Evolutionary conservation across 2,329 filamentous ascomycete genomes (phyloP), one percentile per base, ranked within the genome.

Genomic region (Neonectria coccinea): DNA sequence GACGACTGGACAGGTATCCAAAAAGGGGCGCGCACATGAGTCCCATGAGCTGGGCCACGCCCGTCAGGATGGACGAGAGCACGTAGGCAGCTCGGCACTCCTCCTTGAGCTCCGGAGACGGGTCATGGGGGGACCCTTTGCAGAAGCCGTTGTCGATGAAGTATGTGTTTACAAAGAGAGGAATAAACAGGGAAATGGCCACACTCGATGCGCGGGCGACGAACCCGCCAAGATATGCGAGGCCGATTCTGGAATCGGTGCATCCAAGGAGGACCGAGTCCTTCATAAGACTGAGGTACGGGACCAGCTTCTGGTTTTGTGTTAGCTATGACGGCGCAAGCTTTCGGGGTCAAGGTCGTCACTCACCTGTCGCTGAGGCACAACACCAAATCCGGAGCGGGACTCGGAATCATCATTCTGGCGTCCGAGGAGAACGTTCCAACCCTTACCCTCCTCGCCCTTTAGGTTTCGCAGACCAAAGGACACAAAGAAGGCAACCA

Each of bases 201-300:
- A 99, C 96, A 0, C 94, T 97, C 1, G 94, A 97, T 8, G 96
- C 94, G 60, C 96, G 89, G 10, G 94, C 95, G 2, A 99, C 95
- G 73, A 98, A 97, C 1, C 96, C 96, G 67, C 95, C 96, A 0
- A 98, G 82, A 74, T 98, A 99, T 29, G 92, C 95, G 0, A 98
- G 85, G 18, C 89, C 90, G 66, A 99, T 97, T 70, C 91, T 88
- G 10, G 89, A 85, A 75, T 97, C 92, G 9, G 83, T 88, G 72
- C 93, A 88, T 14, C 92, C 94, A 11, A 97, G 85, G 7, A 88
- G 71, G 71, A 94, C 77, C 39, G 92, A 86, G 66, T 89, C 82
- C 67, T 86, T 80, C 56, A 93, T 81, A 58, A 92, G 85, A 67
- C 86, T 81, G 64, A 84, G 83, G 72, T 88, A 91, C 0, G 88